Percentiles rank a stretch among this genome's conserved stretches.
These are phyloP conservation scores for Mortierella sp. DNA, from an alignment of 371 early-diverging fungal species.

Conservation along the genomic window DNA sequence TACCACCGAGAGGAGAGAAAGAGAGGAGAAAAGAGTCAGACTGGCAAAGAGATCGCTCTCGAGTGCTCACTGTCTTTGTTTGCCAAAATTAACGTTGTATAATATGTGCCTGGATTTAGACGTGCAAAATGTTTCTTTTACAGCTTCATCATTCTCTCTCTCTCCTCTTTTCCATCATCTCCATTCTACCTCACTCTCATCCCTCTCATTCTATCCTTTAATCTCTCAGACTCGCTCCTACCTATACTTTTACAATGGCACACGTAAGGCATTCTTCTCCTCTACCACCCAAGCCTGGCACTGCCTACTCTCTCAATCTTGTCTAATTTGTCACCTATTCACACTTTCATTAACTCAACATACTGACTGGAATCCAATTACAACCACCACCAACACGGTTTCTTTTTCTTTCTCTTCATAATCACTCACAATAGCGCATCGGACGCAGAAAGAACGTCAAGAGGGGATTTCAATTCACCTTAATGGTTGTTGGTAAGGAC, in stretches of 20 bases:
- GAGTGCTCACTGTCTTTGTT: conserved; percentile 10
- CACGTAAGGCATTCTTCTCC: conserved; percentile 21
- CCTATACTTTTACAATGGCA: conserved; percentile 27
- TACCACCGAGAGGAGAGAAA: not conserved
- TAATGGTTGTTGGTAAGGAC: conserved; percentile 95
- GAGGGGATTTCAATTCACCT: conserved; percentile 95
- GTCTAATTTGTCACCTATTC: not conserved
- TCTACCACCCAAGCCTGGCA: not conserved
- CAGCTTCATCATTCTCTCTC: conserved; percentile 8
- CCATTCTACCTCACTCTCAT: conserved; percentile 5
- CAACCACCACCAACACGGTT: conserved; percentile 6
- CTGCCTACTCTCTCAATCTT: not conserved
- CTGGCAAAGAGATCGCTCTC: conserved; percentile 16
- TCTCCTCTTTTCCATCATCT: not conserved
- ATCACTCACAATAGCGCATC: conserved; percentile 42
- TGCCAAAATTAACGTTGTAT: not conserved
- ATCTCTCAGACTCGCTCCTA: not conserved
- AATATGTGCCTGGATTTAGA: conserved; percentile 1
- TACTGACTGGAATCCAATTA: not conserved
- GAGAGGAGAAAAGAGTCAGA: not conserved
- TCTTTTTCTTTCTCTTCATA: not conserved
- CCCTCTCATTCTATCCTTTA: not conserved
- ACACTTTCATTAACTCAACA: not conserved
- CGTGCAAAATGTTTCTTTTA: not conserved
- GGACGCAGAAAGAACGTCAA: conserved; percentile 96